Base-by-base conservation (phyloP, 2,329 filamentous ascomycete genomes). In the Bipolaris cookei region DNA sequence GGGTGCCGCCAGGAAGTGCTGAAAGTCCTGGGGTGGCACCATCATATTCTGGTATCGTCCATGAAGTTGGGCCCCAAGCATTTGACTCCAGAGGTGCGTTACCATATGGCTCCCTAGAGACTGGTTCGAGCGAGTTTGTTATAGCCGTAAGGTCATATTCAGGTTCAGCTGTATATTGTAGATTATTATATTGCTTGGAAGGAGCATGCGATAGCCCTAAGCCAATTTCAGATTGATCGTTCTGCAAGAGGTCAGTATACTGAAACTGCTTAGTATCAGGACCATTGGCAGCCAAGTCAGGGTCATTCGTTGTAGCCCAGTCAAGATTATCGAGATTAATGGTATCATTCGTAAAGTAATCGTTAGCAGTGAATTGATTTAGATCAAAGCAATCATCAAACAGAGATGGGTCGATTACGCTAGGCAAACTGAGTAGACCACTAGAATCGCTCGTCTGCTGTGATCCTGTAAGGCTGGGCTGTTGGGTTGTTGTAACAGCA, bases 381-480 rank as follows among this genome's bases (percentile, higher is more conserved):
- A 43, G 44, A 34, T 62, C 59, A 20, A 56, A 25, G 23, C 14
- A n/a, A 1, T 53, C n/a, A 18, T 42, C 51, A 5, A 61, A 37
- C 20, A 58, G 47, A 11, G 43, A 43, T 10, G 38, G 46, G 16
- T 53, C 45, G 13, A 54, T 45, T 32, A 49, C n/a, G 44, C 37
- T 45, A 37, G 53, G 47, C 23, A 61, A 48, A 41, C 58, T 48
- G 34, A 59, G 41, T 20, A 53, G 38, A 48, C 49, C 59, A n/a
- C 30, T 44, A 48, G 39, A 53, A 42, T 30, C 39, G n/a, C 35
- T 54, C 10, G 35, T 18, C 20, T 53, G 43, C 20, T 45, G 59
- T 42, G 51, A 54, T 37, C 50, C 49, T 30, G 43, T 44, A 45
- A 51, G 51, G 20, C 28, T 58, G 28, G 43, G 38, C n/a, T 35